Evolutionary conservation across 2,329 filamentous ascomycete species (phyloP).

Genomic region (Hortaea werneckii): DNA sequence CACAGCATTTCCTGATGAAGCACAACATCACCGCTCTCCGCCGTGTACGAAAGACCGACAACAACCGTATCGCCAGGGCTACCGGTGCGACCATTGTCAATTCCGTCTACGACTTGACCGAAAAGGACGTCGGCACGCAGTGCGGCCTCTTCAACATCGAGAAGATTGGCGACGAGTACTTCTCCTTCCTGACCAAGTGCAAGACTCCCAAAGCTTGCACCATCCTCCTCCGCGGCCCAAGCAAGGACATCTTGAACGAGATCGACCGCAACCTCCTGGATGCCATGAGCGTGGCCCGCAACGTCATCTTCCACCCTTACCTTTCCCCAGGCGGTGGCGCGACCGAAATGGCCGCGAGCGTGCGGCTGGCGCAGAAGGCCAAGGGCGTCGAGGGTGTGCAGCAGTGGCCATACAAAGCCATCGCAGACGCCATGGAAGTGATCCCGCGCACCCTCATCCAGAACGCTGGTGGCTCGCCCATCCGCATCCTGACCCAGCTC

Average conservation of each 20-base stretch:
- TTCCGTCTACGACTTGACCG: slow-evolving; percentile 83
- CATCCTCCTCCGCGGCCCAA: slow-evolving; percentile 84
- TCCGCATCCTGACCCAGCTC: slow-evolving; percentile 83
- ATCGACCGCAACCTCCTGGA: slow-evolving; percentile 97
- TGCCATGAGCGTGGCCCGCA: slow-evolving; percentile 94
- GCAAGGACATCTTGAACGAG: slow-evolving; percentile 97
- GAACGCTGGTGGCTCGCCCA: slow-evolving; percentile 88
- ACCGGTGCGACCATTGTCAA: slow-evolving; percentile 97
- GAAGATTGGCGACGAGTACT: slow-evolving; percentile 99
- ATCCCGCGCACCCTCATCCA: slow-evolving; percentile 93
- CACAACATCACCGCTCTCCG: slow-evolving; percentile 88
- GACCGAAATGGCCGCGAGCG: slow-evolving; percentile 95
- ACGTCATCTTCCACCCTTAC: slow-evolving; percentile 95
- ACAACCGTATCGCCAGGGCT: slow-evolving; percentile 95
- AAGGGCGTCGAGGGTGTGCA: slow-evolving; percentile 93
- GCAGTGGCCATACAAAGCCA: slow-evolving; percentile 97
- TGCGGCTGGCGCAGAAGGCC: slow-evolving; percentile 72
- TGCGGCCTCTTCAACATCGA: slow-evolving; percentile 97
- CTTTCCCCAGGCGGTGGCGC: slow-evolving; percentile 91
- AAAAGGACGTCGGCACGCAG: slow-evolving; percentile 83
- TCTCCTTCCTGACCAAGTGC: slow-evolving; percentile 97
- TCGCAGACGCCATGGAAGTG: slow-evolving; percentile 95
- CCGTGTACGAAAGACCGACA: slow-evolving; percentile 96
- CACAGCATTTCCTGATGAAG: slow-evolving; percentile 95
- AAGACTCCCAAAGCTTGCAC: slow-evolving; percentile 93